phyloP scores from a whole-genome alignment of 108 stramenopile genomes.

The Pseudonitzschia delicatissima region DNA sequence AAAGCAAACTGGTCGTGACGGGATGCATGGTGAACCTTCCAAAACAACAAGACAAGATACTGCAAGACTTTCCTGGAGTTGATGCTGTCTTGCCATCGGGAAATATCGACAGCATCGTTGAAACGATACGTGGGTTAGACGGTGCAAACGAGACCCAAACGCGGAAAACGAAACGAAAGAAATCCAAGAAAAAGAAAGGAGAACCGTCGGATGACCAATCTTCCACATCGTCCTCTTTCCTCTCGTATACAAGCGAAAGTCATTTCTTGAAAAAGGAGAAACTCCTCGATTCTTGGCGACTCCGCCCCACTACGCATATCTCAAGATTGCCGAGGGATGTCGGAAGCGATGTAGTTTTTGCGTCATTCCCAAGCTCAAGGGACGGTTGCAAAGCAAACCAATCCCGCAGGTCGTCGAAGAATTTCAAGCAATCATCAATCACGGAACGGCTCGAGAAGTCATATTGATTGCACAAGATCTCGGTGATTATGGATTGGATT shows the following conservation, averaged over 20 bases:
- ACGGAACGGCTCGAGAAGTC: conserved; percentile 36
- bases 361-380: conserved; percentile 53
- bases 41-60: conserved; percentile 33
- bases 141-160: background rate
- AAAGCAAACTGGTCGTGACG: conserved; percentile 38
- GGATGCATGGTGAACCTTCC: conserved; percentile 49
- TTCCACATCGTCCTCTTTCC: background rate
- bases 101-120: conserved; percentile 37
- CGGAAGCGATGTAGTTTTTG: conserved; percentile 43
- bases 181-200: background rate
- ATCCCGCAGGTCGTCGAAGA: conserved; percentile 38
- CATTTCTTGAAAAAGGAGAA: conserved; percentile 41
- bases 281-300: conserved; percentile 40
- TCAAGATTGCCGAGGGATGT: conserved; percentile 51
- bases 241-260: conserved; percentile 15
- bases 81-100: conserved; percentile 40
- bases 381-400: conserved; percentile 43
- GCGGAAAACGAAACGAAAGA: background rate
- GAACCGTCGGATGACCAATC: background rate
- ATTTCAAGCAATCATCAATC: conserved; percentile 30
- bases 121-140: conserved; percentile 26
- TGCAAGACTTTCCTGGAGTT: conserved; percentile 34
- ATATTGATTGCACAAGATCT: conserved; percentile 53
- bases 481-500: conserved; percentile 38
- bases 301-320: conserved; percentile 44